Evolutionary conservation across 2,329 filamentous ascomycete genomes (phyloP), one percentile per base, ranked within the genome.

Genomic region (Cladosporium sp.): DNA sequence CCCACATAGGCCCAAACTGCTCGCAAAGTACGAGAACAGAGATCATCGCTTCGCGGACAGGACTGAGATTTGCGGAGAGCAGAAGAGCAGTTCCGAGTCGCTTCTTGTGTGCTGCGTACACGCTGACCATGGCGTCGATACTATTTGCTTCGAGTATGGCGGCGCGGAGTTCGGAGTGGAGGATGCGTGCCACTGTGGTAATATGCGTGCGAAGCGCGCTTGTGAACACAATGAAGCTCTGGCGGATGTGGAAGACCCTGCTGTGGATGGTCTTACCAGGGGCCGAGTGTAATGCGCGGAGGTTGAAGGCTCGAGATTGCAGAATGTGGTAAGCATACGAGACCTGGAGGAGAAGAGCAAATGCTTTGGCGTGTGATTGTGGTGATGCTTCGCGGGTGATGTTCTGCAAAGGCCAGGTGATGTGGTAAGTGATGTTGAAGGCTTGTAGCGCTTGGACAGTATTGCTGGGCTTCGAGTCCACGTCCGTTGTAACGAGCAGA

Each of bases 141-240:
- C 94, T 92, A 30, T 85, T 82, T 0, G 92, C 87, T 6, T 80
- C 79, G 15, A 79, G 77, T 61, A 97, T 83, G 0, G 84, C 80
- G 2, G 77, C 75, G 6, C 80, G 80, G 80, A 97, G 85, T 34
- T 82, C 80, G 2, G 78, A 73, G 1, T 84, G 86, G 26, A 87
- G 83, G 0, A 88, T 86, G 0, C 84, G 82, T 1, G 93, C 90
- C 1, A 92, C 84, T 18, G 88, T 89, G 3, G 88, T 89, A 4
- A 96, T 80, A 85, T 87, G 69, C 89, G 90, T 69, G 87, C 86
- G 78, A 96, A 94, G 90, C 92, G 94, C 12, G 93, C 80, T 3
- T 96, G 82, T 59, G 28, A 65, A 32, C 10, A 57, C 49, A 5
- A 51, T 36, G 12, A 75, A 66, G 14, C 86, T 87, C 34, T 88